Conservation (phyloP, 2,329 filamentous ascomycete genomes). For the Ceratocystis cubensis region DNA sequence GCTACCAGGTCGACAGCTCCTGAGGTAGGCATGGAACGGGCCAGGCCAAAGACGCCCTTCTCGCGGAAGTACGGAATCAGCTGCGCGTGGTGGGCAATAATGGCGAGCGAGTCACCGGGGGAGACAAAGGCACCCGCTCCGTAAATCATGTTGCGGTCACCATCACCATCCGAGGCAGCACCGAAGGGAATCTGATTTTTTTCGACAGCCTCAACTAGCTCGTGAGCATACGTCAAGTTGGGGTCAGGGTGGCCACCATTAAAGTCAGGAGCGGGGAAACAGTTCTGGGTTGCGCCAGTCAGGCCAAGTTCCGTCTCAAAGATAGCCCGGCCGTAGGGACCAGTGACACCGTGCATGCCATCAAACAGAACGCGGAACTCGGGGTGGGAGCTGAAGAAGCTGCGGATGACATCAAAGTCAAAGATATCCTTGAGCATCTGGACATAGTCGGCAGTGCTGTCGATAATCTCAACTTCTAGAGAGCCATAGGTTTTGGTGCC, state of each 20-base stretch:
- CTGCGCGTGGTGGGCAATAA: slow-evolving; percentile 93
- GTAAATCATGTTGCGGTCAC: slow-evolving; percentile 99
- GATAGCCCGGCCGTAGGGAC: slow-evolving; percentile 86
- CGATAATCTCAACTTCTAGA: slow-evolving; percentile 88
- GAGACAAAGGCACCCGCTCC: slow-evolving; percentile 93
- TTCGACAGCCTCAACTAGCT: slow-evolving; percentile 85
- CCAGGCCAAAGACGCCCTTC: slow-evolving; percentile 88
- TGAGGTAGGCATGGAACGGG: slow-evolving; percentile 94
- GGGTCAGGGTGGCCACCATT: slow-evolving; percentile 95
- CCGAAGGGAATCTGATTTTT: slow-evolving; percentile 87
- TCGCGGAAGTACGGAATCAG: slow-evolving; percentile 98
- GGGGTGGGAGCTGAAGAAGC: slow-evolving; percentile 72
- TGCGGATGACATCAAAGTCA: slow-evolving; percentile 90
- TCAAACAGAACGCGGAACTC: slow-evolving; percentile 98
- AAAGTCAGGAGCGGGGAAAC: slow-evolving; percentile 83
- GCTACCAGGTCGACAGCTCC: slow-evolving; percentile 92
- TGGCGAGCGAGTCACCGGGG: slow-evolving; percentile 90
- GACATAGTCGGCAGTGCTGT: slow-evolving; percentile 85
- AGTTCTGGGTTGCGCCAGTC: slow-evolving; percentile 71
- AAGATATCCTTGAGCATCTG: slow-evolving; percentile 97
- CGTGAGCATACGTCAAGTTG: slow-evolving; percentile 93
- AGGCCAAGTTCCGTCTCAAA: slow-evolving; percentile 90
- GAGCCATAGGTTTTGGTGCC: slow-evolving; percentile 73
- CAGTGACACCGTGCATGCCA: slow-evolving; percentile 85
- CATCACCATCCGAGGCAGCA: slow-evolving; percentile 90